Evolutionary conservation across 352 stramenopile genomes (phyloP).

Genomic region (Globisporangium paroecandrum): DNA sequence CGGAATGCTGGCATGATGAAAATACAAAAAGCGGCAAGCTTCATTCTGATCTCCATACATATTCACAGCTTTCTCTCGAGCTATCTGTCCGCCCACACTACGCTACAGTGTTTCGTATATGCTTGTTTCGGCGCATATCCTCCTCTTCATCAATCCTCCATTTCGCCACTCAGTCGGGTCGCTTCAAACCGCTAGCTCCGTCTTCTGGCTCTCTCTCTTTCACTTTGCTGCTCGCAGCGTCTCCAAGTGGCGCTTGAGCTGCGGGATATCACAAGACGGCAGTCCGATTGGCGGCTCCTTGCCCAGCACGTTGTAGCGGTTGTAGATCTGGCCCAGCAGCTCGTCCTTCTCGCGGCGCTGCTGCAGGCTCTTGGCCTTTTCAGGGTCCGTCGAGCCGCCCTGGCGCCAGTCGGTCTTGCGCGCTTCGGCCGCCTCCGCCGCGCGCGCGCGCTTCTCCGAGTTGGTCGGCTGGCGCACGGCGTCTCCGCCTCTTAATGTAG

Average conservation of each 20-base stretch:
- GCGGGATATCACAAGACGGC: slow-evolving; percentile 69
- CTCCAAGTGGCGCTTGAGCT: slow-evolving; percentile 75
- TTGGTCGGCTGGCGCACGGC: slow-evolving; percentile 38
- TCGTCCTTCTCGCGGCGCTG: slow-evolving; percentile 82
- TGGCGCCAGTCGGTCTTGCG: slow-evolving; percentile 77
- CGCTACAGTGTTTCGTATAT: background rate
- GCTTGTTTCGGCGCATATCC: background rate
- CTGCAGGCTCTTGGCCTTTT: slow-evolving; percentile 61
- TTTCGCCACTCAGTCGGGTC: background rate
- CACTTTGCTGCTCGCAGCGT: slow-evolving; percentile 32
- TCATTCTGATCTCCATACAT: background rate
- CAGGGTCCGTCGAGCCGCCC: slow-evolving; percentile 51
- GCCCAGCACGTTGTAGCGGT: slow-evolving; percentile 68
- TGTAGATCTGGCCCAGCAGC: slow-evolving; percentile 77
- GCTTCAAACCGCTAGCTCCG: too few relatives aligned
- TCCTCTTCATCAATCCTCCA: background rate
- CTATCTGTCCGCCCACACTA: background rate
- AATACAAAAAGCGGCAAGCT: background rate
- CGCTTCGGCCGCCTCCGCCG: slow-evolving; percentile 61
- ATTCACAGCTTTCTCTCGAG: background rate
- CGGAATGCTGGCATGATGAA: background rate
- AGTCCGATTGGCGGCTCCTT: slow-evolving; percentile 80
- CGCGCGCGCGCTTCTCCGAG: slow-evolving; percentile 62
- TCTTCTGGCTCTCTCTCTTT: background rate
- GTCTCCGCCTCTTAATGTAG: slow-evolving; percentile 14